phyloP scores from a whole-genome alignment of 192 early-diverging fungal species.

The Backusella luteola region DNA sequence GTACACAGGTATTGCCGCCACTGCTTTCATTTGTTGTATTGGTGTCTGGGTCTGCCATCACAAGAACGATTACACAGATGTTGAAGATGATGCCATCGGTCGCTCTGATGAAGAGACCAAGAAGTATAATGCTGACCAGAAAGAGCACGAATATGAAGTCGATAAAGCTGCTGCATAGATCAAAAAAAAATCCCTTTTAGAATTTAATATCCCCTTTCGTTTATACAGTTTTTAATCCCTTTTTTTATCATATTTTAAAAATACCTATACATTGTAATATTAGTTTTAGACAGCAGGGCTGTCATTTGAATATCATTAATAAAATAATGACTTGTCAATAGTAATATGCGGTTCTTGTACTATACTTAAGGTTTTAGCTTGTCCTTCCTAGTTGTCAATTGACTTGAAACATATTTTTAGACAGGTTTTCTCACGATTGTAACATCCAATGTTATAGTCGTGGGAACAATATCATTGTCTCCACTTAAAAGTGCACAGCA shows the following conservation, averaged over 20 bases:
- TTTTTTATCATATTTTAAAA: neutral
- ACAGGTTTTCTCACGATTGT: neutral
- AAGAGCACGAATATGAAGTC: constrained; percentile 16
- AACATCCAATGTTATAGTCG: neutral
- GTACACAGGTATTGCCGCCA: constrained; percentile 55
- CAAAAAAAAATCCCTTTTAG: neutral
- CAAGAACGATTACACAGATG: constrained; percentile 46
- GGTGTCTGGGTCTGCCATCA: constrained; percentile 53
- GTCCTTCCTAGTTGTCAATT: neutral
- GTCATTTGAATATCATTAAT: constrained; percentile 1
- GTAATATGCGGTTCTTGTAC: neutral
- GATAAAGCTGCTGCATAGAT: constrained; percentile 9
- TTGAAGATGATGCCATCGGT: constrained; percentile 39
- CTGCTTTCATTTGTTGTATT: constrained; percentile 23
- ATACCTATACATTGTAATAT: constrained; percentile 7
- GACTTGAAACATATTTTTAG: neutral
- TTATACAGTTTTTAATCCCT: neutral
- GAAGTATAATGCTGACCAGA: neutral
- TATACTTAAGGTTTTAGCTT: neutral
- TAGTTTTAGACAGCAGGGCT: neutral
- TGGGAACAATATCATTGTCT: neutral
- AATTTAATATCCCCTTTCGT: neutral
- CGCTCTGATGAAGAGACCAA: neutral
- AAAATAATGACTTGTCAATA: constrained; percentile 5
- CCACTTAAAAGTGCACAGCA: neutral